Percentiles rank a stretch among this genome's conserved stretches.
phyloP scores from a whole-genome alignment of 805 yeast species.

The Kodamaea leandrae region DNA sequence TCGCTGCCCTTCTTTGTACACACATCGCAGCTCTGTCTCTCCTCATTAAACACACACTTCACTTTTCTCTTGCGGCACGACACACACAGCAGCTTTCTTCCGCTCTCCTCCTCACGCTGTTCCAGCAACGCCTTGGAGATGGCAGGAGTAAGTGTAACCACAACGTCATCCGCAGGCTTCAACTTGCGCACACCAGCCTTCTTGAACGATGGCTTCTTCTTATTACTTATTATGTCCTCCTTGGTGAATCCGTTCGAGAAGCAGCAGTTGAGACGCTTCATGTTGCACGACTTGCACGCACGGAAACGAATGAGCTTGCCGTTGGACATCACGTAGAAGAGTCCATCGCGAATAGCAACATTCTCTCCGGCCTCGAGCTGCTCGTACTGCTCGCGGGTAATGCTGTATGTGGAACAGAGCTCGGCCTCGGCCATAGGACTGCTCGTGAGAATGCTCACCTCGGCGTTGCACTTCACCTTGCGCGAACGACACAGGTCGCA shows the following conservation, averaged over 20 bases:
- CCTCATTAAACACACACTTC: conserved; percentile 36
- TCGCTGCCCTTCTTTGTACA: conserved; percentile 36
- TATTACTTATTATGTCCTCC: conserved; percentile 48
- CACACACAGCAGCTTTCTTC: conserved; percentile 38
- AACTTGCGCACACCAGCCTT: conserved; percentile 8
- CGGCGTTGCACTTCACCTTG: conserved; percentile 74
- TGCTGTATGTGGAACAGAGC: conserved; percentile 1
- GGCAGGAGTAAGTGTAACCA: conserved; percentile 8
- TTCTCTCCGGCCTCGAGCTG: conserved; percentile 14
- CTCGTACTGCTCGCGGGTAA: conserved; percentile 13
- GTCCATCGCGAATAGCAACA: conserved; percentile 15
- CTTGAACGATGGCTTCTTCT: conserved; percentile 20
- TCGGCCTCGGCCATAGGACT: conserved; percentile 9
- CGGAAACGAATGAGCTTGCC: conserved; percentile 47
- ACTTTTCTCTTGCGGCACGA: conserved; percentile 45
- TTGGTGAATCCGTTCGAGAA: conserved; percentile 68
- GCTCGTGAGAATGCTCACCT: conserved; percentile 42
- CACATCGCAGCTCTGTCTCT: conserved; percentile 36
- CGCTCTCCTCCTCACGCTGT: conserved; percentile 8
- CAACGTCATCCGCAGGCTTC: conserved; percentile 3
- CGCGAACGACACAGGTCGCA: conserved; percentile 69
- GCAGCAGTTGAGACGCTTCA: conserved; percentile 45
- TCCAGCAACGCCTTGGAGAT: conserved; percentile 12
- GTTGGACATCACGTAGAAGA: conserved; percentile 21
- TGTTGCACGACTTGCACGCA: conserved; percentile 55